phyloP scores from a whole-genome alignment of 345 rosid genomes.

The Durio zibethinus region DNA sequence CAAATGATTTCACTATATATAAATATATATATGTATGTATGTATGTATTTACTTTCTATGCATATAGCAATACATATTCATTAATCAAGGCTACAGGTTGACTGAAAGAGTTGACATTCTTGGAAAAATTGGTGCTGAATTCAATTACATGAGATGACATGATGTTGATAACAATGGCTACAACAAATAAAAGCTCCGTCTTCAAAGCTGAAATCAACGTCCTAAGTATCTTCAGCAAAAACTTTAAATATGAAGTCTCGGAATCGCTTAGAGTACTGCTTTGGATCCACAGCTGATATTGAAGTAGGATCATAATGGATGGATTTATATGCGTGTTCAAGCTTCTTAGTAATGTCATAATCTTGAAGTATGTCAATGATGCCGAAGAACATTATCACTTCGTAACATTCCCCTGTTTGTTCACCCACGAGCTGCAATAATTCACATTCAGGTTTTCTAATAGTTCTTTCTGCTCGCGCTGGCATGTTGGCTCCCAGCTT shows the following conservation, averaged over 20 bases:
- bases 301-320: slow-evolving; percentile 79
- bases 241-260: slow-evolving; percentile 72
- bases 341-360: slow-evolving; percentile 88
- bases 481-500: slow-evolving; percentile 80
- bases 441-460: slow-evolving; percentile 50
- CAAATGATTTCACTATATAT: too few relatives aligned
- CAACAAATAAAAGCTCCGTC: not conserved
- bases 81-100: too few relatives aligned
- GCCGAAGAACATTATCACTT: slow-evolving; percentile 77
- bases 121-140: not conserved
- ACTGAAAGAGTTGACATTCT: too few relatives aligned
- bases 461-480: slow-evolving; percentile 66
- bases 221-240: slow-evolving; percentile 54
- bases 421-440: slow-evolving; percentile 70
- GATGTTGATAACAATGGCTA: not conserved
- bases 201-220: not conserved
- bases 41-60: too few relatives aligned
- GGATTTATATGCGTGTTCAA: slow-evolving; percentile 87
- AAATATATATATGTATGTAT: too few relatives aligned
- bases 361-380: slow-evolving; percentile 90
- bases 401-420: slow-evolving; percentile 72
- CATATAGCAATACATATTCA: too few relatives aligned
- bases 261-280: slow-evolving; percentile 74
- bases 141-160: not conserved
- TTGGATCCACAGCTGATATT: slow-evolving; percentile 86